Evolutionary conservation across 106 monocot genomes (phyloP).

Genomic region (Allium fistulosum): DNA sequence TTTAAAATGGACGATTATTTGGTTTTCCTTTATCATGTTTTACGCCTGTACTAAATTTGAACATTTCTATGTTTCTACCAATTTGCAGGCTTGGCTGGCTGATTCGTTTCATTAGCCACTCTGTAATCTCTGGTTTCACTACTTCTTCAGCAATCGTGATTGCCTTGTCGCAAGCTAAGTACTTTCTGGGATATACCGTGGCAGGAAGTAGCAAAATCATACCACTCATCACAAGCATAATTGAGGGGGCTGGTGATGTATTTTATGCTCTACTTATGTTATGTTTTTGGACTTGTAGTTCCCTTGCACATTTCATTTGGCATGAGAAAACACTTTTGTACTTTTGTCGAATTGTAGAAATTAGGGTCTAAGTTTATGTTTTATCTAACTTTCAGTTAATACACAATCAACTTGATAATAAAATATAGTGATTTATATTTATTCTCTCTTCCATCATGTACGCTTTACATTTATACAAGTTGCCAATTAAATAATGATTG

Average conservation of each 20-base stretch:
- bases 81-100: conserved; percentile 89
- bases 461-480: too few relatives aligned
- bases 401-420: too few relatives aligned
- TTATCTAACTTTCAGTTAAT: too few relatives aligned
- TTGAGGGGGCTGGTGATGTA: conserved; percentile 73
- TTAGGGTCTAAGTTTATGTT: too few relatives aligned
- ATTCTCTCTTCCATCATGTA: too few relatives aligned
- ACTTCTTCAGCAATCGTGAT: conserved; percentile 95
- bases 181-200: conserved; percentile 82
- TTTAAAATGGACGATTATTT: too few relatives aligned
- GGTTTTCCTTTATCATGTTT: too few relatives aligned
- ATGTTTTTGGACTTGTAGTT: not conserved
- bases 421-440: too few relatives aligned
- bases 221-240: conserved; percentile 78
- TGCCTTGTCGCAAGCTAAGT: conserved; percentile 88
- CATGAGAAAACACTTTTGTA: not conserved
- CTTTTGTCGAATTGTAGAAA: too few relatives aligned
- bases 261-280: not conserved
- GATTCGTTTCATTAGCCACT: conserved; percentile 91
- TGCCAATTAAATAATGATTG: too few relatives aligned
- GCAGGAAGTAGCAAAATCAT: conserved; percentile 86
- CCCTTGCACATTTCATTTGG: not conserved
- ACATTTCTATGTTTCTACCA: too few relatives aligned
- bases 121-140: conserved; percentile 97
- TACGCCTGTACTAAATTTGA: too few relatives aligned